Base-by-base conservation (phyloP, 73 alveolate genomes). In the Paramecium pentaurelia region DNA sequence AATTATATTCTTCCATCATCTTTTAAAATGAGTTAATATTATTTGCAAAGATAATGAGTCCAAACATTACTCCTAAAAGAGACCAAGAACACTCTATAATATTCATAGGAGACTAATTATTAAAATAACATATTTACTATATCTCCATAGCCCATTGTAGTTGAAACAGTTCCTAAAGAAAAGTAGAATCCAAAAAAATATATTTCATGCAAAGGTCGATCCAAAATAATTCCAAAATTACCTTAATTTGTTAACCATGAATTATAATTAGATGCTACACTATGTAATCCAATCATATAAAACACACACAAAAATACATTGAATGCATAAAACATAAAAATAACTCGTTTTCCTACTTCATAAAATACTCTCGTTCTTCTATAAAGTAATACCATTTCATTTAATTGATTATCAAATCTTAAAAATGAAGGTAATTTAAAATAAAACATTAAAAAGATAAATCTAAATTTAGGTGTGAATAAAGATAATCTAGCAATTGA, bases 71-170 rank as follows among this genome's bases (percentile, higher is more conserved):
- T 27, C 88, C 88, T 6, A 27, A 22, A 10, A 75, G 49, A 3
- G 68, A 30, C 68, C 60, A 75, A 40, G 88, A 32, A 75, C 88
- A 75, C n/a, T 75, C 88, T 32, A 34, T 32, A 1, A 75, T 75
- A 75, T 75, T 75, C 60, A 75, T 37, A 9, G 88, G 88, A 37
- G 88, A 32, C 84, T 68, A 68, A 27, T 32, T 6, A 30, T 22
- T 54, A 18, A 6, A 18, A 54, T 18, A 54, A n/a, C 2, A 68
- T 22, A 68, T 68, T 28, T 68, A 68, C 84, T 16, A 75, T 75
- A 40, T 75, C 88, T 4, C 88, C 88, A 75, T 75, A 75, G 1
- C 88, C 88, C 88, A 75, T 75, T 0, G 88, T 75, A 36, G 88
- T 75, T 22, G 88, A 37, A 6, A 75, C 60, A 16, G 88, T 75